These are phyloP conservation scores for Cercophora sp. DNA, from an alignment of 495 filamentous ascomycete genomes.

Conservation along the genomic window DNA sequence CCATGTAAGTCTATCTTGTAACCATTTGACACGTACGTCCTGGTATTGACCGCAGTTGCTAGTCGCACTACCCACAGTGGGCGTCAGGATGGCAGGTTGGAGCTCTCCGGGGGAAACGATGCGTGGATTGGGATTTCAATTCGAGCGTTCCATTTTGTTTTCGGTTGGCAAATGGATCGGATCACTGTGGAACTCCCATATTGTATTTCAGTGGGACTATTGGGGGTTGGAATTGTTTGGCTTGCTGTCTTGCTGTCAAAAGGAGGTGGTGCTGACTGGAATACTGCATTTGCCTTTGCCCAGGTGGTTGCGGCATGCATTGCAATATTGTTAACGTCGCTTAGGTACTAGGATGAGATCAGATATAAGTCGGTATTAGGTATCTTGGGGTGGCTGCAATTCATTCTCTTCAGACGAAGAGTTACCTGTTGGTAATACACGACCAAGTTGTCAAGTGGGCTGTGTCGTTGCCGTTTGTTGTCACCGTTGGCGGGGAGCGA, in stretches of 20 bases:
- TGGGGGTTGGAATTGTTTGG: neutral
- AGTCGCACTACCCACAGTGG: too few relatives aligned
- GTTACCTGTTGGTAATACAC: too few relatives aligned
- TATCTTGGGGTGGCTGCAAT: too few relatives aligned
- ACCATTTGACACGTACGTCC: neutral
- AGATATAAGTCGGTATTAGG: too few relatives aligned
- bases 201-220: neutral
- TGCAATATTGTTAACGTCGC: neutral
- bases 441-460: too few relatives aligned
- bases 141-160: neutral
- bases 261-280: neutral
- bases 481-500: too few relatives aligned
- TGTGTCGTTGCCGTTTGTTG: too few relatives aligned
- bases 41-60: neutral
- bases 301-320: neutral
- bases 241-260: neutral
- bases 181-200: neutral
- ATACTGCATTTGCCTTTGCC: neutral
- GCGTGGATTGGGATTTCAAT: neutral
- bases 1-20: neutral
- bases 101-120: neutral
- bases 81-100: neutral
- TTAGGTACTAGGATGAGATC: neutral
- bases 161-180: neutral
- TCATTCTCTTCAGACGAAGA: too few relatives aligned